Evolutionary conservation across 208 protist species (phyloP), one percentile per base, ranked within the genome.

Genomic region (Leishmania turanica): DNA sequence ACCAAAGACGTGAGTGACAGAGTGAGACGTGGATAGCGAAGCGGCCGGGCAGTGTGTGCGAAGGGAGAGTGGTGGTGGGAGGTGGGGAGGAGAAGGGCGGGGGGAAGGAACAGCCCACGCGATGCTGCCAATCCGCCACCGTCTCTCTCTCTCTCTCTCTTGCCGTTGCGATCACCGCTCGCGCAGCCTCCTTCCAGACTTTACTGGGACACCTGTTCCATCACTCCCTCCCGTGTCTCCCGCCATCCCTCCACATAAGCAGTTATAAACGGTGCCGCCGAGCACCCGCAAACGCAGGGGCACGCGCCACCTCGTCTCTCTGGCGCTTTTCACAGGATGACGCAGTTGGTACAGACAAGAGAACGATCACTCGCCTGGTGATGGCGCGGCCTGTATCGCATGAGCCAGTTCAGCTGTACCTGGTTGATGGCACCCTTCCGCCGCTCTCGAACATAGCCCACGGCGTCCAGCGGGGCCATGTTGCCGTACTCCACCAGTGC

Each of bases 371-470:
- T 80, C 31, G 77, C n/a, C 15, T 73, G 77, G 49, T 85, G 80
- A 71, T 76, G 42, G 1, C 93, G 89, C n/a, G 91, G 83, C 84
- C 95, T 97, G 89, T 98, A 98, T 79, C 96, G 94, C 69, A 85
- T 88, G 17, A 98, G 87, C 95, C 95, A 98, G 56, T 96, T 91
- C 77, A 98, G 92, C 87, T 99, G 97, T n/a, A 93, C 89, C 81
- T 93, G 87, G 84, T 99, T 99, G 85, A 99, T 97, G 0, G 96
- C 95, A 0, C 97, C 97, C 51, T 91, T 89, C 31, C 97, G 89
- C 58, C 84, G 87, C 80, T 93, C 88, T 8, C 97, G 90, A 42
- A 99, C 93, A 58, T 95, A 80, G 27, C 83, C 65, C 45, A 99
- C 90, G 24, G 95, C 94, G 62, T 99, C 97, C 19, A 97, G 89